A percentile compares a stretch with the other conserved stretches of the same genome.
Evolutionary conservation across 805 yeast genomes (phyloP).

Genomic region (Hanseniaspora mollemarum): DNA sequence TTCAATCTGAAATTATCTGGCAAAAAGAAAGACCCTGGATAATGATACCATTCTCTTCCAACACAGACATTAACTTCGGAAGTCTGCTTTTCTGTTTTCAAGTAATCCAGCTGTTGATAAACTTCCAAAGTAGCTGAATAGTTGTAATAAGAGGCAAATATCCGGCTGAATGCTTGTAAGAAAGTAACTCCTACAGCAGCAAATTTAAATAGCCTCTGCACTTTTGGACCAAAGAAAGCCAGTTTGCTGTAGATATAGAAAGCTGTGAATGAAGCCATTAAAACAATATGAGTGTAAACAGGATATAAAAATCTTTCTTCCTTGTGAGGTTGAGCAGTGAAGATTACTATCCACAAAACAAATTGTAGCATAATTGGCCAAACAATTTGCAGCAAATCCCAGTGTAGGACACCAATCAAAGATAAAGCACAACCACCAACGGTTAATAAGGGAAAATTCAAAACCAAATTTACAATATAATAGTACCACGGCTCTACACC

Average conservation of each 20-base stretch:
- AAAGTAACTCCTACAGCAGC: constrained; percentile 6
- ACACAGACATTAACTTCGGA: constrained; percentile 51
- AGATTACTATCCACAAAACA: constrained; percentile 54
- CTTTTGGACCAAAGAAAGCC: neutral
- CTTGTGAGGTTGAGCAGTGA: constrained; percentile 73
- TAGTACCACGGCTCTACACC: constrained; percentile 73
- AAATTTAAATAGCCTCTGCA: constrained; percentile 16
- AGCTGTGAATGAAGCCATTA: constrained; percentile 48
- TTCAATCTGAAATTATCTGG: constrained; percentile 50
- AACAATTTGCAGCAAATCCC: constrained; percentile 29
- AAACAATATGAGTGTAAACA: constrained; percentile 55
- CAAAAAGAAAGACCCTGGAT: constrained; percentile 76
- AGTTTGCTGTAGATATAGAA: constrained; percentile 18
- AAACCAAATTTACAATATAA: constrained; percentile 52
- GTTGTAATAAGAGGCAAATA: constrained; percentile 48
- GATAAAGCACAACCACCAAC: constrained; percentile 6
- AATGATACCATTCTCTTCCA: constrained; percentile 95
- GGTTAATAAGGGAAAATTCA: constrained; percentile 54
- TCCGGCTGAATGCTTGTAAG: constrained; percentile 39
- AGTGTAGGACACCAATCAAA: constrained; percentile 34
- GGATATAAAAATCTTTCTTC: constrained; percentile 89
- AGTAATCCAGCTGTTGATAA: constrained; percentile 31
- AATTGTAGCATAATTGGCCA: constrained; percentile 24
- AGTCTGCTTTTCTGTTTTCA: constrained; percentile 17
- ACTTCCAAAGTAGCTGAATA: constrained; percentile 64